Base-by-base conservation (phyloP, 352 stramenopile genomes). In the Globisporangium spinosum region DNA sequence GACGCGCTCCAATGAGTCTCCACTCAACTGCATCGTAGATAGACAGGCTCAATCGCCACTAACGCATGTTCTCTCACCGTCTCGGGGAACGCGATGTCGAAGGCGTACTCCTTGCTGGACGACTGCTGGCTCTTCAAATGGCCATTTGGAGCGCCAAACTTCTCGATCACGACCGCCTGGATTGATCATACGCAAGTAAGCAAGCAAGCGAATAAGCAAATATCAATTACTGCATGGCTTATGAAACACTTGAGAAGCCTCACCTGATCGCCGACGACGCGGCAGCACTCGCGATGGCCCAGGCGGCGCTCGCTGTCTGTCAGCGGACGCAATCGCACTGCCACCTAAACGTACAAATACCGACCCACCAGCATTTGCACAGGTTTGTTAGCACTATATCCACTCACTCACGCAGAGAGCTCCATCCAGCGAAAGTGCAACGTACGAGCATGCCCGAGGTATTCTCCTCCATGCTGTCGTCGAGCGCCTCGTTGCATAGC, bases 151-250 rank as follows among this genome's bases (percentile, higher is more conserved):
- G 73, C 69, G 12, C 77, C 76, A 72, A 80, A 82, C 58, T 85
- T 84, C 47, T 89, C 76, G 61, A 89, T 89, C 59, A 89, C 77
- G 8, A 89, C 78, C n/a, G 80, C 78, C 78, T 87, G 61, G 3
- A 38, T 6, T 25, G 8, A 45, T 32, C 27, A 32, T 32, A 32
- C 27, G 13, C 57, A 29, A 40, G 9, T 27, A 4, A 56, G 25
- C 34, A 35, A 54, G 4, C 59, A 43, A 49, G 40, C 40, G 40
- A n/a, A 5, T 49, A n/a, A 49, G 15, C 40, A 49, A 49, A n/a
- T 49, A n/a, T 49, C 40, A n/a, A 49, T 3, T 6, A n/a, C 20
- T 35, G 8, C 25, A 65, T 58, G 20, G 22, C 0, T 47, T 29
- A 34, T 12, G 7, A 23, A 29, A 58, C 17, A 40, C 15, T 25